phyloP scores from a whole-genome alignment of 2,329 filamentous ascomycete genomes.

The Venturia aucupariae region DNA sequence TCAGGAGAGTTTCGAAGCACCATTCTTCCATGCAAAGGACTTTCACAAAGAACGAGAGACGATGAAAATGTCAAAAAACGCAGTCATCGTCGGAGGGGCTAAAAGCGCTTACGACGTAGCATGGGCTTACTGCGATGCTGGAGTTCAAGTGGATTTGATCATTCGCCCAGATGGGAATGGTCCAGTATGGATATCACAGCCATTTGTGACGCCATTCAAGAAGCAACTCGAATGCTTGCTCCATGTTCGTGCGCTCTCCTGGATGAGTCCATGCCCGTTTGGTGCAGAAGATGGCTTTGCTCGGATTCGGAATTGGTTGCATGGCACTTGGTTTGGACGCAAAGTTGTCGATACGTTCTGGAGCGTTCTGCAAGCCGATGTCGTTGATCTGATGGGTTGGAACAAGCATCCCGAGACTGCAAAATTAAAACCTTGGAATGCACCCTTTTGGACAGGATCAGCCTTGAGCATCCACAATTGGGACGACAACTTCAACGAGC shows the following conservation, averaged over 20 bases:
- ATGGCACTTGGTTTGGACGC: conserved; percentile 48
- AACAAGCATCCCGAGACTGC: conserved; percentile 32
- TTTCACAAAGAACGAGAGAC: conserved; percentile 34
- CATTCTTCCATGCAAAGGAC: conserved; percentile 50
- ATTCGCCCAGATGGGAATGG: conserved; percentile 51
- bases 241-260: conserved; percentile 58
- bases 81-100: conserved; percentile 50
- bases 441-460: conserved; percentile 44
- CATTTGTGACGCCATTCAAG: conserved; percentile 59
- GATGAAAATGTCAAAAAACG: conserved; percentile 30
- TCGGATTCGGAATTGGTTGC: conserved; percentile 45
- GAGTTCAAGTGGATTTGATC: conserved; percentile 47
- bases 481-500: conserved; percentile 44
- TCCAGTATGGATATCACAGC: conserved; percentile 49
- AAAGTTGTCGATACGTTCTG: conserved; percentile 48
- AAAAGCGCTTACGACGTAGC: conserved; percentile 58
- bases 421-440: conserved; percentile 34
- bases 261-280: conserved; percentile 69
- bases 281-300: conserved; percentile 52
- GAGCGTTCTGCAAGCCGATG: conserved; percentile 46
- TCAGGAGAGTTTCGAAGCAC: conserved; percentile 40
- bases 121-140: conserved; percentile 44
- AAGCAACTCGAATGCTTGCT: conserved; percentile 60
- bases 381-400: conserved; percentile 38
- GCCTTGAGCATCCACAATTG: conserved; percentile 54